A percentile compares a stretch with the other conserved stretches of the same genome.
These are phyloP conservation scores for Candida albicans DNA, from an alignment of 1,139 yeast genomes.

Conservation along the genomic window DNA sequence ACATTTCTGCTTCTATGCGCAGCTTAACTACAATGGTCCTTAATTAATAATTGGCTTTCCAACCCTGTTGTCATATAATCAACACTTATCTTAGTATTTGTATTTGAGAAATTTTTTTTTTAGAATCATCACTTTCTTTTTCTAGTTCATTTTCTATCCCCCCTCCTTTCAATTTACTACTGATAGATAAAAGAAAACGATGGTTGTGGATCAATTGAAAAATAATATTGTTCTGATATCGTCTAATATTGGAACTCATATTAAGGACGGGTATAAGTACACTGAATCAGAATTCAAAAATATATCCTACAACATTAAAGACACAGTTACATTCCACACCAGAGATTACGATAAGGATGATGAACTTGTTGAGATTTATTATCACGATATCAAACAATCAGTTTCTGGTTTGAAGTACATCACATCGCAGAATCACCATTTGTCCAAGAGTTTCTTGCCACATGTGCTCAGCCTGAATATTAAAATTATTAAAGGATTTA, in stretches of 20 bases:
- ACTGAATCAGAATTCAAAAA: conserved; percentile 12
- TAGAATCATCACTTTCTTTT: too few species aligned
- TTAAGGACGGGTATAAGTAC: conserved; percentile 14
- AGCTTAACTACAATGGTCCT: too few species aligned
- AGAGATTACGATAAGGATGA: conserved; percentile 39
- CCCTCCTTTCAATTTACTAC: neutral
- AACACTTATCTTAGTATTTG: too few species aligned
- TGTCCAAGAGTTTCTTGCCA: conserved; percentile 37
- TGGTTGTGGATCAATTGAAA: conserved; percentile 15
- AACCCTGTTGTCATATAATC: too few species aligned
- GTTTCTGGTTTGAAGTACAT: conserved; percentile 46
- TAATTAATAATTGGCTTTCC: too few species aligned
- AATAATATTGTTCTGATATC: conserved; percentile 12
- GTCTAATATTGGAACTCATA: conserved; percentile 11
- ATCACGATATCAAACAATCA: conserved; percentile 43
- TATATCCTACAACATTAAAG: conserved; percentile 13
- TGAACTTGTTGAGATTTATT: conserved; percentile 41
- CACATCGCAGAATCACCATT: conserved; percentile 32
- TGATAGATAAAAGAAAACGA: neutral
- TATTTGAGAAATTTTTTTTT: too few species aligned
- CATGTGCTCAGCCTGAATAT: conserved; percentile 34
- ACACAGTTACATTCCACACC: conserved; percentile 19
- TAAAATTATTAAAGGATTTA: conserved; percentile 32
- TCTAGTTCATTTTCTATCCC: too few species aligned
- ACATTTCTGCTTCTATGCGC: neutral